Conservation (phyloP, 305 asterid genomes). For the Rubia occidens region DNA sequence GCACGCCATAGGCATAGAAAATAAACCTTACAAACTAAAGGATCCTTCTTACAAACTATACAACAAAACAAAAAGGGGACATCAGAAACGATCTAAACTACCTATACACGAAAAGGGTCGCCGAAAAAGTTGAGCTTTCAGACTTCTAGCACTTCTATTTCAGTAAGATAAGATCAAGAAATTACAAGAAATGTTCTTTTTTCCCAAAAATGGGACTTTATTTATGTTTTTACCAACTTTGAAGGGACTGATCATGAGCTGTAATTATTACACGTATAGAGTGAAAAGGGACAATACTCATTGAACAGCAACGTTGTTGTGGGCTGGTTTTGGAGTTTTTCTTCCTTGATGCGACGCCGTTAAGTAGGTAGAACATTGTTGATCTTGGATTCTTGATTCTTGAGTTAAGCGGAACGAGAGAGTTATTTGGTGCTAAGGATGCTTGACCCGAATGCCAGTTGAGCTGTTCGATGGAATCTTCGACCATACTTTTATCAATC, state of each 20-base stretch:
- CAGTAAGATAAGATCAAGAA: neutral
- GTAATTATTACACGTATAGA: neutral
- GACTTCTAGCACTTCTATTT: slow-evolving; percentile 1
- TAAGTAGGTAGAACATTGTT: neutral
- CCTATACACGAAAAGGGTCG: neutral
- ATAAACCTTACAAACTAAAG: slow-evolving; percentile 3
- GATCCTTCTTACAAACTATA: neutral
- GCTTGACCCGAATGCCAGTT: neutral
- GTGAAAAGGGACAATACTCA: neutral
- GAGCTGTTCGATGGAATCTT: slow-evolving; percentile 1
- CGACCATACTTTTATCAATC: neutral
- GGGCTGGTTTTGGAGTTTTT: neutral
- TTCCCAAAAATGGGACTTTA: neutral
- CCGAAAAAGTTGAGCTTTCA: neutral
- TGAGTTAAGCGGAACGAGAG: too few species aligned
- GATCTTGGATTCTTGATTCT: neutral
- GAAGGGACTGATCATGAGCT: neutral
- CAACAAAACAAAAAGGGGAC: neutral
- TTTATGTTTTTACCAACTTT: neutral
- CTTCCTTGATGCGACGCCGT: neutral
- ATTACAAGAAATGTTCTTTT: neutral
- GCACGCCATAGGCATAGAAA: slow-evolving; percentile 44
- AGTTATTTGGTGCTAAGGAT: neutral
- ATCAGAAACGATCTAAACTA: neutral
- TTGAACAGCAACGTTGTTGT: neutral